Base-by-base conservation (phyloP, 805 yeast genomes). In the Blastobotrys mokoenaii region DNA sequence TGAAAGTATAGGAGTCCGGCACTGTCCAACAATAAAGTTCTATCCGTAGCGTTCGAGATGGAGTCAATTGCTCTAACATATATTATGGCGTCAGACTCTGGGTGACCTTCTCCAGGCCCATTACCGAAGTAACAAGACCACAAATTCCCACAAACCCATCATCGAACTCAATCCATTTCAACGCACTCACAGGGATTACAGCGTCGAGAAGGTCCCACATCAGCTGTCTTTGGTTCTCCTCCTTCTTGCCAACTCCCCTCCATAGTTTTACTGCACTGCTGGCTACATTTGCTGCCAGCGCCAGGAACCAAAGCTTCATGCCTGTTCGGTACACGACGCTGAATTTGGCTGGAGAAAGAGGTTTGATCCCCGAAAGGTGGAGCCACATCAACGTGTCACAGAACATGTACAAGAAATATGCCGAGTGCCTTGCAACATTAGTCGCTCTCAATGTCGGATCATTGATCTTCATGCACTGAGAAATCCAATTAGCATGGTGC, bases 61-160 rank as follows among this genome's bases (percentile, higher is more conserved):
- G n/a, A n/a, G n/a, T n/a, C n/a, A n/a, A n/a, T n/a, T n/a, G n/a
- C n/a, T n/a, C n/a, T 22, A 22, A 4, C 27, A 8, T 8, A 22
- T 22, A 22, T 22, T 22, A 22, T 8, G 27, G 7, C 8, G 27
- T 22, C 27, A 22, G 27, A 22, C 27, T 22, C 27, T 22, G 27
- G 4, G 27, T 55, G 81, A 53, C 80, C 60, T 56, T 83, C 88
- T 74, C 76, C 44, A 87, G 68, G 38, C 95, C 96, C 64, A 87
- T 69, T 40, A 79, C 48, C 34, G 95, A 82, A 29, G 97, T 87
- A 48, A 84, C 66, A 18, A 83, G 73, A 61, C 97, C 97, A 33
- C 93, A 87, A 46, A 80, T 66, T 31, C 95, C 96, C 42, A 87
- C 76, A 36, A 80, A 72, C 41, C 94, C 90, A 55, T 89, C 96